Evolutionary conservation across 192 early-diverging fungal genomes (phyloP).

Genomic region (Chytriomyces hyalinus): DNA sequence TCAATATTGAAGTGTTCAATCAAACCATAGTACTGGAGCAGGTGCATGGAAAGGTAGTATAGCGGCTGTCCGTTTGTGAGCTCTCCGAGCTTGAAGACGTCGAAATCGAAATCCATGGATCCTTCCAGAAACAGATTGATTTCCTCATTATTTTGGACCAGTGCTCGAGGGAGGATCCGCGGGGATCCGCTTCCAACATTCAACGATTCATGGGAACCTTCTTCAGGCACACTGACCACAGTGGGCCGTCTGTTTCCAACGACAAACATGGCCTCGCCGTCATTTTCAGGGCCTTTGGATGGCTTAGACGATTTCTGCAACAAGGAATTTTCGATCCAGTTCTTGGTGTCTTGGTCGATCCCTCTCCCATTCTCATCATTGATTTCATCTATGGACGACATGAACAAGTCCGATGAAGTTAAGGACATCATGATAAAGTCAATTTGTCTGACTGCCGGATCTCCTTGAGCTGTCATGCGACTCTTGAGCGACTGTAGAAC

Average conservation of each 20-base stretch:
- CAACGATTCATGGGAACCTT: background rate
- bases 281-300: constrained; percentile 28
- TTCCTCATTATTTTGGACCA: constrained; percentile 42
- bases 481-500: constrained; percentile 50
- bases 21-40: constrained; percentile 55
- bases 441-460: constrained; percentile 49
- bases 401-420: constrained; percentile 55
- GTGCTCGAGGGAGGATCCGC: background rate
- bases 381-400: constrained; percentile 58
- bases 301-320: constrained; percentile 44
- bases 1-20: constrained; percentile 53
- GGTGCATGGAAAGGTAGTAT: constrained; percentile 52
- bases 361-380: constrained; percentile 56
- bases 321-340: constrained; percentile 59
- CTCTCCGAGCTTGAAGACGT: constrained; percentile 56
- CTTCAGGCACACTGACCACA: background rate
- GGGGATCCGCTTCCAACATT: background rate
- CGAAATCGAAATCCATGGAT: constrained; percentile 52
- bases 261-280: constrained; percentile 30
- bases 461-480: constrained; percentile 38
- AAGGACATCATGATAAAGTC: constrained; percentile 56
- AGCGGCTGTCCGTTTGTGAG: constrained; percentile 56
- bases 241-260: constrained; percentile 17
- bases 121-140: constrained; percentile 46
- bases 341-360: constrained; percentile 59